Conservation (phyloP, 495 filamentous ascomycete genomes). For the Neurospora sp. region DNA sequence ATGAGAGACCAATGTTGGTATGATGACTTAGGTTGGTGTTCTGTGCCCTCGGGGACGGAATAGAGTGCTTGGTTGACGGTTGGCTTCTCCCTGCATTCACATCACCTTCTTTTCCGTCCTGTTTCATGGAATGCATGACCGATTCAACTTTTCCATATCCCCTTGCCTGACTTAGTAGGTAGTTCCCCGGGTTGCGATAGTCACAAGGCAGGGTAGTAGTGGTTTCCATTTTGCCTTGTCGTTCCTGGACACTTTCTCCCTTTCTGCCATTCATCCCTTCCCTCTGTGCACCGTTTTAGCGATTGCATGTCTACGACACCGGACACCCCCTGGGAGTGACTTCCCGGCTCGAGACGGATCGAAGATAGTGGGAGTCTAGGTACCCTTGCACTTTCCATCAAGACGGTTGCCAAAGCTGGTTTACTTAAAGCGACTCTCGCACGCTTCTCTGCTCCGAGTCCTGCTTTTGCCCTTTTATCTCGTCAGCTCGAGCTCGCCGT, state of each 20-base stretch:
- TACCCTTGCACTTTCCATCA: not conserved
- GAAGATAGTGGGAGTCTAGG: not conserved
- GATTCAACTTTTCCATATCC: not conserved
- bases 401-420: not conserved
- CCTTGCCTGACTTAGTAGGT: not conserved
- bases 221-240: not conserved
- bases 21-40: not conserved
- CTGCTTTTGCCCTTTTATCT: not conserved
- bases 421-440: not conserved
- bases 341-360: not conserved
- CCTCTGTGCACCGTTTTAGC: not conserved
- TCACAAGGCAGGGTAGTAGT: not conserved
- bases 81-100: not conserved
- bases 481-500: not conserved
- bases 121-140: not conserved
- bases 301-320: not conserved
- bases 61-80: not conserved
- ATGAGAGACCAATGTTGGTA: not conserved
- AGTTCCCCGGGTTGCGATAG: not conserved
- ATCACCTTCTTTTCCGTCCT: not conserved
- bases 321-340: not conserved
- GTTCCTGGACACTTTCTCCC: not conserved
- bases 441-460: not conserved
- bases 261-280: not conserved
- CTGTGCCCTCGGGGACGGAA: not conserved